These are phyloP conservation scores for Posidonia oceanica DNA, from an alignment of 116 monocot genomes.

Conservation along the genomic window DNA sequence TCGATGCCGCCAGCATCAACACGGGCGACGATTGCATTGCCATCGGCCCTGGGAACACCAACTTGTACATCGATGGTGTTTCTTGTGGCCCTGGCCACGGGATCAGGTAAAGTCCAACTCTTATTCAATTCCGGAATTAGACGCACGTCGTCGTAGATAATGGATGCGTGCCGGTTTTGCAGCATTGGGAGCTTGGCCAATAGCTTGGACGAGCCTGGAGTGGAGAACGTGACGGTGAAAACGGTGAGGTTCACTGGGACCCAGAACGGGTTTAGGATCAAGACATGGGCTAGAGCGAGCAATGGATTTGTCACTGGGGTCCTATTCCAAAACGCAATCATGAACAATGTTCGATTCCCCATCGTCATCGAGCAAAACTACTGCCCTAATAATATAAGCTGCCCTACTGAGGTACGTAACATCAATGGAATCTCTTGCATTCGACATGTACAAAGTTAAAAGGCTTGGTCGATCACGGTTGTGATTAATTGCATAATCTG, in stretches of 20 bases:
- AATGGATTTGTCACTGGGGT: constrained; percentile 32
- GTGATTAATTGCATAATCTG: background rate
- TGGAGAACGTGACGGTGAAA: constrained; percentile 57
- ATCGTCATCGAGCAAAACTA: constrained; percentile 76
- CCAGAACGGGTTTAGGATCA: constrained; percentile 59
- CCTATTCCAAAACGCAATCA: constrained; percentile 31
- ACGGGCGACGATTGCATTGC: constrained; percentile 55
- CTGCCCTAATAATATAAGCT: constrained; percentile 31
- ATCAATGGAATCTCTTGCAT: no score
- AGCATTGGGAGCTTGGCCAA: constrained; percentile 72
- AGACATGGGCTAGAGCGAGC: constrained; percentile 41
- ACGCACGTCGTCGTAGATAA: no score
- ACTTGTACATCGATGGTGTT: constrained; percentile 22
- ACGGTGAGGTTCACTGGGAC: constrained; percentile 31
- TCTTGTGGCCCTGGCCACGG: constrained; percentile 47
- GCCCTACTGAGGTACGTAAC: constrained; percentile 31
- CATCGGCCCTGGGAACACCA: constrained; percentile 19
- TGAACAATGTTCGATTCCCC: constrained; percentile 55
- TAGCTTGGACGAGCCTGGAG: constrained; percentile 20
- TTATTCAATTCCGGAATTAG: no score
- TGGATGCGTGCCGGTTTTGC: background rate
- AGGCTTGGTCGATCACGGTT: background rate
- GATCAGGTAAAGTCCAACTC: constrained; percentile 21
- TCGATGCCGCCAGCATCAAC: constrained; percentile 9
- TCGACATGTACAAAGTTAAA: no score